Conservation (phyloP, 129 eudicot species). For the Pittosporum tobira region DNA sequence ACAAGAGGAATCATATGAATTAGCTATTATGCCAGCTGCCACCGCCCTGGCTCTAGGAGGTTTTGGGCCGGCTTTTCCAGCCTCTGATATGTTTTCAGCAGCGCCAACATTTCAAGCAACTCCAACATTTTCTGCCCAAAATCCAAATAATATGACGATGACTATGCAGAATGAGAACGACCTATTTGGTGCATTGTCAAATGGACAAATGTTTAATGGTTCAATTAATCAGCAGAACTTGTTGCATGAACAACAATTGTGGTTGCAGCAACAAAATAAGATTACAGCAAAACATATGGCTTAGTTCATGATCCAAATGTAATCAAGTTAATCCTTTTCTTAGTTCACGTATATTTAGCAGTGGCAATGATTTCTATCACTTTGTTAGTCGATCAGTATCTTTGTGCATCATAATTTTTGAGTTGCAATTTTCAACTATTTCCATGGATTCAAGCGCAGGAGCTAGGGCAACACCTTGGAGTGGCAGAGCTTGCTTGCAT, state of each 20-base stretch:
- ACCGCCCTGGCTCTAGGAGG: not conserved
- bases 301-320: not conserved
- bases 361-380: not conserved
- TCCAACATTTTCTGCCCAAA: constrained; percentile 22
- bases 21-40: not conserved
- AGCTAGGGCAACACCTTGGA: no score
- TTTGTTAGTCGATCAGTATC: no score
- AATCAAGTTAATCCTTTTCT: not conserved
- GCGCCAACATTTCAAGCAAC: constrained; percentile 30
- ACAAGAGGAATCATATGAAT: constrained; percentile 21
- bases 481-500: no score
- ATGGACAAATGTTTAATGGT: constrained; percentile 14
- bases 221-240: constrained; percentile 28
- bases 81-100: not conserved
- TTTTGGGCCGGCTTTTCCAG: constrained; percentile 6
- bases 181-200: constrained; percentile 24
- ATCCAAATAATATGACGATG: not conserved
- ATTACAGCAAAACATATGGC: constrained; percentile 30
- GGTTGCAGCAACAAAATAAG: constrained; percentile 48
- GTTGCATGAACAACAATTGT: constrained; percentile 33
- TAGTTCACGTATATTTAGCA: not conserved
- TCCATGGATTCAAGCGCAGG: no score
- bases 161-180: constrained; percentile 14
- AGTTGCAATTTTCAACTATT: no score
- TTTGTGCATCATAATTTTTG: no score